Conservation (phyloP, 257 asterid species). For the Henckelia pumila region DNA sequence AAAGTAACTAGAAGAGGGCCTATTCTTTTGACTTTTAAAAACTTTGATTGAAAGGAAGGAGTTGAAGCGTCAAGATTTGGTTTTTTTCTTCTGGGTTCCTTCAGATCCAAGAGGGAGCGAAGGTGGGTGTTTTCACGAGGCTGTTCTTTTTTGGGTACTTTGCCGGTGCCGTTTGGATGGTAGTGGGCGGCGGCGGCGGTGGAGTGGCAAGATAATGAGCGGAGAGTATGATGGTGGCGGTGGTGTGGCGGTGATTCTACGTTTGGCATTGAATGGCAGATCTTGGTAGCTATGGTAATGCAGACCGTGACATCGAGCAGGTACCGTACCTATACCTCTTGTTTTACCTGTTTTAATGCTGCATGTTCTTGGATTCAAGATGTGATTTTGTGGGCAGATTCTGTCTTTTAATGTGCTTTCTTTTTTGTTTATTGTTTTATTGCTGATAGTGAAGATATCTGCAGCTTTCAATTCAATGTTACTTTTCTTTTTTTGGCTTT, state of each 20-base stretch:
- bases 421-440: background rate
- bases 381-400: conserved; percentile 16
- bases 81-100: conserved; percentile 14
- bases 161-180: conserved; percentile 55
- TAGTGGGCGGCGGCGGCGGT: conserved; percentile 50
- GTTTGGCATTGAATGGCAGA: conserved; percentile 98
- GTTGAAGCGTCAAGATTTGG: too few species aligned
- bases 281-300: conserved; percentile 83
- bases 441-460: conserved; percentile 20
- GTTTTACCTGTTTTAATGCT: background rate
- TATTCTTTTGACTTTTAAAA: background rate
- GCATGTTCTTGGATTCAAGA: conserved; percentile 9
- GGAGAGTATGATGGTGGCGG: conserved; percentile 56
- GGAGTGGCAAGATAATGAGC: conserved; percentile 69
- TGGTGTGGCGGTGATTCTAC: conserved; percentile 62
- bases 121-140: conserved; percentile 22
- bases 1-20: too few species aligned
- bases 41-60: too few species aligned
- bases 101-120: conserved; percentile 35
- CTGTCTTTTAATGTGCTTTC: conserved; percentile 1
- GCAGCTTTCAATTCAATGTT: background rate
- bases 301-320: conserved; percentile 88
- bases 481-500: background rate
- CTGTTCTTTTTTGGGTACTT: conserved; percentile 22
- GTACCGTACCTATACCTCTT: conserved; percentile 29